A percentile compares a stretch with the other conserved stretches of the same genome.
Conservation (phyloP, 169 alveolate genomes). For the Plasmodium fragile region DNA sequence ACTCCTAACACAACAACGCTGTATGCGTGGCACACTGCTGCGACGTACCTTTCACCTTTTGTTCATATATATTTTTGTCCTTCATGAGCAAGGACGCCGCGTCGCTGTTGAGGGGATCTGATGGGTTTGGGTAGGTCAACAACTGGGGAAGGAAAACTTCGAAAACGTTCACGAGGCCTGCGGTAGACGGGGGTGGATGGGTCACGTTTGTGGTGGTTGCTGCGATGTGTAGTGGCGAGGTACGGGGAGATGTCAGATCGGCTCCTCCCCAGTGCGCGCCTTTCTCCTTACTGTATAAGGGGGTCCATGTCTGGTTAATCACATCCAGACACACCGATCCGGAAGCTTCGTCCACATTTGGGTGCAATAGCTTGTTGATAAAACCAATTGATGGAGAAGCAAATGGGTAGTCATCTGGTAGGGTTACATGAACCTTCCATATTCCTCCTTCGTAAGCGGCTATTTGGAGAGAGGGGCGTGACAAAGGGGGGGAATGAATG, state of each 20-base stretch:
- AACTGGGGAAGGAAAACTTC: slow-evolving; percentile 97
- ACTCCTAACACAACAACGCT: neutral
- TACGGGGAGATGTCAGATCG: neutral
- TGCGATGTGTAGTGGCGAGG: neutral
- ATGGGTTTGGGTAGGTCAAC: slow-evolving; percentile 96
- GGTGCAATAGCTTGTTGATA: slow-evolving; percentile 94
- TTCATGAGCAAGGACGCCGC: slow-evolving; percentile 95
- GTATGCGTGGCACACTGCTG: neutral
- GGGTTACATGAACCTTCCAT: slow-evolving; percentile 92
- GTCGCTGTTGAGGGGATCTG: slow-evolving; percentile 96
- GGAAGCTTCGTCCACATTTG: slow-evolving; percentile 97
- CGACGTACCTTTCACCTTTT: slow-evolving; percentile 92
- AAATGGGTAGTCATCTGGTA: slow-evolving; percentile 98
- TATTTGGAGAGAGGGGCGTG: slow-evolving; percentile 23
- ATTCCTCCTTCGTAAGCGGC: slow-evolving; percentile 92
- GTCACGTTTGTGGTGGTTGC: neutral
- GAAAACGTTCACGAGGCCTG: slow-evolving; percentile 95
- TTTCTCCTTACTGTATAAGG: slow-evolving; percentile 90
- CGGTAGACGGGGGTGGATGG: neutral
- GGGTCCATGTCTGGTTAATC: slow-evolving; percentile 98
- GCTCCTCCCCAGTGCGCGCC: neutral
- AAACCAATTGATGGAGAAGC: slow-evolving; percentile 98
- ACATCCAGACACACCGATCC: slow-evolving; percentile 98
- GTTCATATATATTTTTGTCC: slow-evolving; percentile 91
- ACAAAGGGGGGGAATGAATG: neutral